Conservation (phyloP, 306 rosid species). For the Spatholobus suberectus region DNA sequence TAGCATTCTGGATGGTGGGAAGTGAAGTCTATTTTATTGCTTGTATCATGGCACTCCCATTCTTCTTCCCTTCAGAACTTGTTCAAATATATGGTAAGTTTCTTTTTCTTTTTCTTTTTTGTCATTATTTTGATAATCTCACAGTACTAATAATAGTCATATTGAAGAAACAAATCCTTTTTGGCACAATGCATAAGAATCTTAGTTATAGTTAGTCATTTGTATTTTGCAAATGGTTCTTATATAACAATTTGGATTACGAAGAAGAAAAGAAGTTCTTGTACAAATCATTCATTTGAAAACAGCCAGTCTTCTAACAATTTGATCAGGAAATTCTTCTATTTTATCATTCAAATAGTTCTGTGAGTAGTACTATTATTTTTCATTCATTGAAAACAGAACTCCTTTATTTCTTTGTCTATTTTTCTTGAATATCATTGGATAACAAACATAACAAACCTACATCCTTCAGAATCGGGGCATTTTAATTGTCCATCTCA, state of each 20-base stretch:
- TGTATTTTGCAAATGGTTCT: conserved; percentile 2
- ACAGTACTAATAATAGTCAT: neutral
- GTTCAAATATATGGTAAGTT: conserved; percentile 75
- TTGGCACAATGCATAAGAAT: neutral
- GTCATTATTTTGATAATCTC: neutral
- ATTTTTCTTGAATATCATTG: neutral
- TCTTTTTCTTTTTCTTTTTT: neutral
- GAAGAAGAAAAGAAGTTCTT: neutral
- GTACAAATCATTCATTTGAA: neutral
- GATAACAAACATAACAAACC: neutral
- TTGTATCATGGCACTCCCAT: conserved; percentile 66
- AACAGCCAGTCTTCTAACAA: neutral
- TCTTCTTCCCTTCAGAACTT: conserved; percentile 61
- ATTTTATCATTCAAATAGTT: neutral
- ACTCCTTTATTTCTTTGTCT: neutral
- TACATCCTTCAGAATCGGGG: too few relatives aligned
- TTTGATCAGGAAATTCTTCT: neutral
- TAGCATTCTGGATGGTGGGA: conserved; percentile 93
- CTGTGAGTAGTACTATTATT: neutral
- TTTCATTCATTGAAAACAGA: neutral
- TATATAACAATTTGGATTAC: neutral
- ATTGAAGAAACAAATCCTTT: conserved; percentile 3
- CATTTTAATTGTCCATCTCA: too few relatives aligned
- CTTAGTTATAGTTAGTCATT: neutral
- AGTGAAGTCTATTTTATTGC: conserved; percentile 57